phyloP scores from a whole-genome alignment of 1,284 basidiomycete species.

The Rhodotorula sp. region DNA sequence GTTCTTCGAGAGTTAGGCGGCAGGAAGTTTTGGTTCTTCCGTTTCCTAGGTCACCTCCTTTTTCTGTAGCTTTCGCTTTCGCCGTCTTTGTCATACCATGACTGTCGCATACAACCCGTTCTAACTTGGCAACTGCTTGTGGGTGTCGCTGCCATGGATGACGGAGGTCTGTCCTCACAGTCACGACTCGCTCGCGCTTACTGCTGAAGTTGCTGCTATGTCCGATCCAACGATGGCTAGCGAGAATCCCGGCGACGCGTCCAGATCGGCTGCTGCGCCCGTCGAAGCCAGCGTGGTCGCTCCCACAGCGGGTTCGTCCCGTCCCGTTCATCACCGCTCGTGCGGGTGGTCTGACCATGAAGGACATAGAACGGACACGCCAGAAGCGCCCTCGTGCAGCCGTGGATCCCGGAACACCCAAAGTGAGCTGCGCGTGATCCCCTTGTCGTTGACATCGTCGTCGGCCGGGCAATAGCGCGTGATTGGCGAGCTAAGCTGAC shows the following conservation, averaged over 20 bases:
- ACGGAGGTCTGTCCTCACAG: background rate
- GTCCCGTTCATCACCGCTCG: too few species aligned
- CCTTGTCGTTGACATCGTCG: background rate
- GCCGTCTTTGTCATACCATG: background rate
- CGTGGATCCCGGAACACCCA: conserved; percentile 29
- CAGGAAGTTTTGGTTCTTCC: background rate
- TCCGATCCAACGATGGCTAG: too few species aligned
- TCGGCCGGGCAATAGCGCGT: background rate
- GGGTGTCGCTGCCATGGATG: too few species aligned
- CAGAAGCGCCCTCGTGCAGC: conserved; percentile 25
- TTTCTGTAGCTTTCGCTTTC: too few species aligned
- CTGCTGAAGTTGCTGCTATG: too few species aligned
- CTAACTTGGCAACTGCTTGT: too few species aligned
- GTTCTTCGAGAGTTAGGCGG: conserved; percentile 27
- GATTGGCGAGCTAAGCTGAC: too few species aligned
- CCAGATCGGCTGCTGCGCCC: too few species aligned
- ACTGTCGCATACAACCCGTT: too few species aligned
- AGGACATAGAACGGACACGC: background rate
- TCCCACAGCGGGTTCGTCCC: too few species aligned
- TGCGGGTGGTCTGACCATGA: background rate
- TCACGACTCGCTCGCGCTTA: background rate
- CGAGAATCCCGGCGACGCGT: too few species aligned
- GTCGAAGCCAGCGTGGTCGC: too few species aligned
- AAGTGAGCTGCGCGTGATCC: conserved; percentile 2
- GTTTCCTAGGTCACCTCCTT: background rate